These are phyloP conservation scores for Gamsiella multidivaricata DNA, from an alignment of 192 early-diverging fungal genomes.

Conservation along the genomic window DNA sequence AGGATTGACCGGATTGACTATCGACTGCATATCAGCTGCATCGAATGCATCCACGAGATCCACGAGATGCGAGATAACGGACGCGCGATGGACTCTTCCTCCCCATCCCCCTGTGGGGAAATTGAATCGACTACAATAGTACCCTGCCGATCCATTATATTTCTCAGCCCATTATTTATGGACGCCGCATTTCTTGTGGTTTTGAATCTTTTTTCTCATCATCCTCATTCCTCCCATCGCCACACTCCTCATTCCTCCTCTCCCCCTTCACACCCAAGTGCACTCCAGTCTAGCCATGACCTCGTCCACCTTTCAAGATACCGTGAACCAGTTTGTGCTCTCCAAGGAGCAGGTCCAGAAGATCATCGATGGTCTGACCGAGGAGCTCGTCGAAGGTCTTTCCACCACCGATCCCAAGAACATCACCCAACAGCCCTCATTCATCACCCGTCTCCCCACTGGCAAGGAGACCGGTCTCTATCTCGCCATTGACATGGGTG, in stretches of 20 bases:
- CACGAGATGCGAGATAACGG: too few relatives aligned
- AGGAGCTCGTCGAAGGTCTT: constrained; percentile 56
- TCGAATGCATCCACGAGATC: too few relatives aligned
- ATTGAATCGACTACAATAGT: background rate
- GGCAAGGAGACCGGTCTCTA: constrained; percentile 89
- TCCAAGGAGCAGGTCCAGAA: constrained; percentile 52
- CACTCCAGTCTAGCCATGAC: constrained; percentile 20
- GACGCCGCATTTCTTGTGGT: background rate
- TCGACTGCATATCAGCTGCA: too few relatives aligned
- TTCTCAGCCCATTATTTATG: background rate
- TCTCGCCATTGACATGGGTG: constrained; percentile 94
- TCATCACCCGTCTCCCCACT: constrained; percentile 81
- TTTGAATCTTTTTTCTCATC: background rate
- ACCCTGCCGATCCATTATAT: background rate
- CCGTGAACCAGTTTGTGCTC: constrained; percentile 44
- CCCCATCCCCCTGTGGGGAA: background rate
- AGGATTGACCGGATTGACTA: too few relatives aligned
- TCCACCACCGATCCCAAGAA: constrained; percentile 59
- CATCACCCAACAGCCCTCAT: constrained; percentile 92
- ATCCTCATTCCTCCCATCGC: background rate
- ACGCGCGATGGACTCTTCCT: too few relatives aligned
- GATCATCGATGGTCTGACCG: constrained; percentile 47
- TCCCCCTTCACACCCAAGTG: too few relatives aligned
- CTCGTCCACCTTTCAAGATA: constrained; percentile 46
- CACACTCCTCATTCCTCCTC: background rate